These are phyloP conservation scores for Candida pseudocylindracea DNA, from an alignment of 1,139 yeast genomes.

Conservation along the genomic window DNA sequence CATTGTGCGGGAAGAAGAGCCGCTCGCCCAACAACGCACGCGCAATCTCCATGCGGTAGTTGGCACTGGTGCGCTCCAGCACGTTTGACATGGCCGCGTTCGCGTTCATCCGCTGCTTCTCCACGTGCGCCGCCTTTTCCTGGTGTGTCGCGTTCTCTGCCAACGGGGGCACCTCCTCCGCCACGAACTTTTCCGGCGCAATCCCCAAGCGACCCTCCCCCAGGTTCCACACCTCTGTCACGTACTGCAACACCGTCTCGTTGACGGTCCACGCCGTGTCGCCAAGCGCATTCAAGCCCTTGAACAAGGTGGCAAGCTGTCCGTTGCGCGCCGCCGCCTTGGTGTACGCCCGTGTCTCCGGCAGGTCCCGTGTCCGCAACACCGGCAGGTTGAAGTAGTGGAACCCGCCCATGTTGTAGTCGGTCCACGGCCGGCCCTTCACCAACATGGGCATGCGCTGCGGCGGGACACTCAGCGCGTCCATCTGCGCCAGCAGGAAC, in stretches of 20 bases:
- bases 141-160: constrained; percentile 50
- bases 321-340: constrained; percentile 63
- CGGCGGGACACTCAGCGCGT: constrained; percentile 56
- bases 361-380: constrained; percentile 65
- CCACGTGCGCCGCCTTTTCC: constrained; percentile 45
- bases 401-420: constrained; percentile 71
- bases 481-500: constrained; percentile 37
- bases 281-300: constrained; percentile 78
- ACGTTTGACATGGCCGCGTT: constrained; percentile 45
- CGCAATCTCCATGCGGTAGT: constrained; percentile 86
- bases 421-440: constrained; percentile 72
- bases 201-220: constrained; percentile 66
- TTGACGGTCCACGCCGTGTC: constrained; percentile 87
- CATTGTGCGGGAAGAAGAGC: constrained; percentile 80
- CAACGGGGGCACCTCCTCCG: constrained; percentile 36
- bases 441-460: constrained; percentile 87
- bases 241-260: constrained; percentile 38
- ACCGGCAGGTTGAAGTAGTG: constrained; percentile 36
- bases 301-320: constrained; percentile 40
- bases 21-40: constrained; percentile 81
- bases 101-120: constrained; percentile 29
- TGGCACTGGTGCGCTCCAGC: constrained; percentile 83
- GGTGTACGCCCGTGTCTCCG: constrained; percentile 77
- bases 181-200: constrained; percentile 30
- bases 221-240: constrained; percentile 70